A percentile compares a stretch with the other conserved stretches of the same genome.
Evolutionary conservation across 202 grass and related monocot genomes (phyloP).

Genomic region (Setaria italica): DNA sequence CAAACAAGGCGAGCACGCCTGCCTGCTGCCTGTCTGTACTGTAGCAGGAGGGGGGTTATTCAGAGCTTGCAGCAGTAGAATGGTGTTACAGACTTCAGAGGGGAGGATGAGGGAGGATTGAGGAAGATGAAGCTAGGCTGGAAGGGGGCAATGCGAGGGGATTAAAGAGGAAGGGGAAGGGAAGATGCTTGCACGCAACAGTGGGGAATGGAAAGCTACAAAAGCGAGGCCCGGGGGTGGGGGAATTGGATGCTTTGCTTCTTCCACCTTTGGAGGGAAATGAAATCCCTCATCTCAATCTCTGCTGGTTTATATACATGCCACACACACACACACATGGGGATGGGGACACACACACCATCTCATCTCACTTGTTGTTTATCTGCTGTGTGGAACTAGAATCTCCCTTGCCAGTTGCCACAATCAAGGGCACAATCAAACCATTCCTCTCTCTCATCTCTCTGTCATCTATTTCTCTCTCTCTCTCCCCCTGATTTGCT

Average conservation of each 20-base stretch:
- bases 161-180: constrained; percentile 5
- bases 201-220: constrained; percentile 43
- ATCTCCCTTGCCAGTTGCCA: constrained; percentile 19
- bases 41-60: not conserved
- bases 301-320: constrained; percentile 15
- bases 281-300: constrained; percentile 7
- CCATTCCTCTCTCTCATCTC: not conserved
- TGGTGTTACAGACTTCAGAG: not conserved
- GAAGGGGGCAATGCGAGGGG: constrained; percentile 18
- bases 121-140: not conserved
- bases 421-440: not conserved
- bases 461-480: not conserved
- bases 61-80: not conserved
- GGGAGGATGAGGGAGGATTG: not conserved
- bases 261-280: constrained; percentile 60
- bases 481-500: not conserved
- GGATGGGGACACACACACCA: constrained; percentile 25
- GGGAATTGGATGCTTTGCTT: constrained; percentile 87
- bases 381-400: constrained; percentile 18
- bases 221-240: not conserved
- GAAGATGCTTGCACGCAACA: constrained; percentile 71
- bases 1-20: not conserved
- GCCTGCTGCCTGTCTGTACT: not conserved
- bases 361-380: constrained; percentile 9
- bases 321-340: not conserved